Base-by-base conservation (phyloP, 768 basidiomycete species). In the Strobilomyces echinocephalus region DNA sequence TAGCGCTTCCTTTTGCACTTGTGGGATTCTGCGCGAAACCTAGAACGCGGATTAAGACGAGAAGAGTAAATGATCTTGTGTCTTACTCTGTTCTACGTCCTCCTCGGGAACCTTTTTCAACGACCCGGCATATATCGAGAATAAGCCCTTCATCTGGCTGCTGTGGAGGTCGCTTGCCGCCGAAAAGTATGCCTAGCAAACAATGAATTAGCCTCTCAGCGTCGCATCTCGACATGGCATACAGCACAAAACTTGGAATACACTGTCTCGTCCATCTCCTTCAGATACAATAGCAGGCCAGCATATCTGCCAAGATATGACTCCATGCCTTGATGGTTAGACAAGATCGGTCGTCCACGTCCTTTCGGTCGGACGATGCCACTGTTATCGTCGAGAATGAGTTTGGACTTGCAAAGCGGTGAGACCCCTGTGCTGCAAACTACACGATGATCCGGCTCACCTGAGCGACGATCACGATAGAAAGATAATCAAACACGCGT, bases 191-290 rank as follows among this genome's bases (percentile, higher is more conserved):
- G 87, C 84, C 95, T 98, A 64, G 4, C 30, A n/a, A 38, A 49
- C 50, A 3, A 42, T 53, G 18, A 11, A 40, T 59, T 35, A 60
- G 41, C 18, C 18, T 34, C 39, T 2, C 34, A 46, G 38, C 9
- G 46, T 36, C 49, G 31, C 28, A 39, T 30, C 20, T 14, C 9
- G 21, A n/a, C 15, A 43, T 36, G 10, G 77, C 88, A 52, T 63
- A 95, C 95, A 36, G 87, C 91, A 64, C 94, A 97, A 30, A 97
- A 72, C 64, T 89, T 91, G 40, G 85, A 87, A 67, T 97, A 98
- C 21, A 88, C 71, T 50, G 71, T 73, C 67, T 97, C 91, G 55
- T 97, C 94, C 90, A 97, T 95, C 74, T 98, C 95, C 67, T 92
- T 95, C 52, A 97, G 72, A 65, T 95, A 98, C 16, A 97, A 75